Percentiles rank a stretch among this genome's conserved stretches.
Evolutionary conservation across 2,329 filamentous ascomycete genomes (phyloP).

Genomic region (Chalaropsis thielavioides): DNA sequence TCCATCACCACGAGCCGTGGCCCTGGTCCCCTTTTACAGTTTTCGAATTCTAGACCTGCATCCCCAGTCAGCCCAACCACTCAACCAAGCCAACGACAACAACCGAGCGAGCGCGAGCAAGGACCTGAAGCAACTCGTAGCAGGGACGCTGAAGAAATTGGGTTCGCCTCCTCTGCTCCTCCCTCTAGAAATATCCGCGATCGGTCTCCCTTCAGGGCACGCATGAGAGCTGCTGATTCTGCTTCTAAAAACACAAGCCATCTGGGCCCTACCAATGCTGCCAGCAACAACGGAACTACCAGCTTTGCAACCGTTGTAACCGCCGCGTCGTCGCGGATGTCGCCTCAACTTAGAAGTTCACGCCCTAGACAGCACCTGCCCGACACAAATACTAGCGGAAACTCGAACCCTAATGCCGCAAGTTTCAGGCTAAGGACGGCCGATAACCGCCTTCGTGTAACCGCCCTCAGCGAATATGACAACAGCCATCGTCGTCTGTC

Average conservation of each 20-base stretch:
- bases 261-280: conserved; percentile 25
- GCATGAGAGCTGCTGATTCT: conserved; percentile 29
- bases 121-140: not conserved
- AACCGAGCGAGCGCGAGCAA: not conserved
- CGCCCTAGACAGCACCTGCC: conserved; percentile 68
- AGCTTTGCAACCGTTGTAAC: conserved; percentile 57
- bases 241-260: conserved; percentile 29
- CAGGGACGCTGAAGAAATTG: not conserved
- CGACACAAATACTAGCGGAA: conserved; percentile 33
- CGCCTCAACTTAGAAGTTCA: conserved; percentile 67
- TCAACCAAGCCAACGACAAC: not conserved
- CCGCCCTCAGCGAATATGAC: conserved; percentile 9
- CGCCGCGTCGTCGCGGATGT: conserved; percentile 53
- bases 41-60: conserved; percentile 4
- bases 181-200: conserved; percentile 2
- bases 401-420: conserved; percentile 32
- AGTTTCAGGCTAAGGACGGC: conserved; percentile 52
- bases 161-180: not conserved
- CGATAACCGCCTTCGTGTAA: conserved; percentile 33
- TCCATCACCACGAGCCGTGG: not conserved
- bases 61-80: not conserved
- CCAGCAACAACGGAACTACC: conserved; percentile 30
- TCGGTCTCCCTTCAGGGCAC: conserved; percentile 23
- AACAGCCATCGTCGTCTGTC: conserved; percentile 37
- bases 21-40: conserved; percentile 3